Evolutionary conservation across 1,139 yeast species (phyloP).

Genomic region (Keqinozyma sinolaborantium): DNA sequence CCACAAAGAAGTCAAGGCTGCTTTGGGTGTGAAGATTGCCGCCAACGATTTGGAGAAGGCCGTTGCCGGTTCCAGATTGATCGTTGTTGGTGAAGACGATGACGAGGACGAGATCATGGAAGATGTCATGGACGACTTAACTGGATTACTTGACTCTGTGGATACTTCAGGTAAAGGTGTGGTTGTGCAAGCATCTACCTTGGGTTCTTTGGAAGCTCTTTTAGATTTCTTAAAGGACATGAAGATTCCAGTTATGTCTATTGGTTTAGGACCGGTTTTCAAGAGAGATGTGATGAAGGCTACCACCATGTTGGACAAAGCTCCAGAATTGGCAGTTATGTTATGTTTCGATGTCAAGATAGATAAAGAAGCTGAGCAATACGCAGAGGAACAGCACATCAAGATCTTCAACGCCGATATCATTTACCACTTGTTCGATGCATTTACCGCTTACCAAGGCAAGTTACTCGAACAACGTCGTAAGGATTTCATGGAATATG

Average conservation of each 20-base stretch:
- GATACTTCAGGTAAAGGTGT: conserved; percentile 96
- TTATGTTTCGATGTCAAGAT: conserved; percentile 95
- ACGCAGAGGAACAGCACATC: conserved; percentile 89
- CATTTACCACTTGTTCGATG: conserved; percentile 93
- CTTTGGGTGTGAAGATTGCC: conserved; percentile 97
- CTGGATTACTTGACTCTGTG: conserved; percentile 90
- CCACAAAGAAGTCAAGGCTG: conserved; percentile 97
- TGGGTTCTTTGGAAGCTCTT: conserved; percentile 96
- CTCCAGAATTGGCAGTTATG: conserved; percentile 95
- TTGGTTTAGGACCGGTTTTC: conserved; percentile 95
- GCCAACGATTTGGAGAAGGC: conserved; percentile 98
- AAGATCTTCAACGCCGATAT: conserved; percentile 93
- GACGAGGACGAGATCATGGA: conserved; percentile 98
- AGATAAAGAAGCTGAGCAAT: conserved; percentile 97
- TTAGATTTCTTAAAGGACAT: conserved; percentile 94
- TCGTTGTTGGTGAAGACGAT: conserved; percentile 95
- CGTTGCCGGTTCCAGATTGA: conserved; percentile 95
- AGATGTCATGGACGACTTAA: conserved; percentile 97
- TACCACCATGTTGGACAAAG: conserved; percentile 92
- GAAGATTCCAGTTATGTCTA: conserved; percentile 99
- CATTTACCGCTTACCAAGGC: conserved; percentile 88
- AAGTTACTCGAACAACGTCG: conserved; percentile 87
- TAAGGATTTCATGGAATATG: conserved; percentile 82
- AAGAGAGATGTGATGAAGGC: conserved; percentile 99
- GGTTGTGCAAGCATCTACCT: conserved; percentile 95